These are phyloP conservation scores for Penicillium chermesinum DNA, from an alignment of 495 filamentous ascomycete species.

Conservation along the genomic window DNA sequence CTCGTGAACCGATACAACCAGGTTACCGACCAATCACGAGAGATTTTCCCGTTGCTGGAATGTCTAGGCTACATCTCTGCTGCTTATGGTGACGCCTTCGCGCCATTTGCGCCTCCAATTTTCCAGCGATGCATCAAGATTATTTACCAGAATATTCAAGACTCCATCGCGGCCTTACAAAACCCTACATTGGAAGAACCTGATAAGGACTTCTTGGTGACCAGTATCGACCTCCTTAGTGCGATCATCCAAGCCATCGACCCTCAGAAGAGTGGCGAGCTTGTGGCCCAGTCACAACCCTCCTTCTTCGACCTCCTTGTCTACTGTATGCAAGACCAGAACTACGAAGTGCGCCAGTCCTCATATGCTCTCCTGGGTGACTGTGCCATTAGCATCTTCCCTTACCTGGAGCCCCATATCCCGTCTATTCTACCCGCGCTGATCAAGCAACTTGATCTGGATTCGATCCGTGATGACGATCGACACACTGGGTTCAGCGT, in stretches of 20 bases:
- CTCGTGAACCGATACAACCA: constrained; percentile 86
- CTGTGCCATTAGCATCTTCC: constrained; percentile 92
- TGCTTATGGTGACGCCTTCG: constrained; percentile 76
- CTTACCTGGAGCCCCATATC: constrained; percentile 70
- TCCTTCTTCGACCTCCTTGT: constrained; percentile 84
- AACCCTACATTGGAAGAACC: constrained; percentile 67
- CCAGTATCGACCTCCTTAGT: constrained; percentile 90
- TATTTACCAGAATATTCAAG: constrained; percentile 84
- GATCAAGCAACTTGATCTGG: constrained; percentile 82
- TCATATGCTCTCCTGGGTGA: constrained; percentile 94
- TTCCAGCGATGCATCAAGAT: constrained; percentile 84
- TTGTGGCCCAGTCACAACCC: constrained; percentile 69
- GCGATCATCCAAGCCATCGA: constrained; percentile 91
- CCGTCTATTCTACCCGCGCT: constrained; percentile 69
- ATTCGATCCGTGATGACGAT: constrained; percentile 66
- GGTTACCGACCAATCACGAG: constrained; percentile 81
- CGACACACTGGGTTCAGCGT: constrained; percentile 77
- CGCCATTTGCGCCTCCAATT: constrained; percentile 76
- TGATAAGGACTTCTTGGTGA: constrained; percentile 96
- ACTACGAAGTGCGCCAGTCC: constrained; percentile 92
- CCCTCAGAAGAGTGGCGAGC: constrained; percentile 61
- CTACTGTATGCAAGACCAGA: constrained; percentile 88
- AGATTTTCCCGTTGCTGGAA: constrained; percentile 90
- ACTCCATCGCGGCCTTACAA: constrained; percentile 60
- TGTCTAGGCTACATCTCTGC: constrained; percentile 92